phyloP scores from a whole-genome alignment of 805 yeast species.

The Wickerhamiella galacta region DNA sequence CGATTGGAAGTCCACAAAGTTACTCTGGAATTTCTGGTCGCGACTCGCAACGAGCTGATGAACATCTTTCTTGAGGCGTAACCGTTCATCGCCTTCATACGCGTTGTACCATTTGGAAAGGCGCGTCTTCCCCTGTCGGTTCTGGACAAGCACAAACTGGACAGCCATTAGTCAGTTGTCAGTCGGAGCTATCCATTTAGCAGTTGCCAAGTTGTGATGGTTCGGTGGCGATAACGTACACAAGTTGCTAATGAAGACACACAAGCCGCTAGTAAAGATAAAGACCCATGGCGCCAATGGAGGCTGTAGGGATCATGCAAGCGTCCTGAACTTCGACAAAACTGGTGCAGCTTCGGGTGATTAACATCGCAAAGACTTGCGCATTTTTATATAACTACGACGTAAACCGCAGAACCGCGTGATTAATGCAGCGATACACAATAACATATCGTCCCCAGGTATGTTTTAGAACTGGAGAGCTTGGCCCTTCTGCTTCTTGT shows the following conservation, averaged over 20 bases:
- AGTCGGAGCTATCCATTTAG: too few relatives aligned
- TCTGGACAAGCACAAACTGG: conserved; percentile 66
- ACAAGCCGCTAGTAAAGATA: too few relatives aligned
- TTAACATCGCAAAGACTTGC: too few relatives aligned
- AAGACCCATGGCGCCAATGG: too few relatives aligned
- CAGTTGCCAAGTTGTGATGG: too few relatives aligned
- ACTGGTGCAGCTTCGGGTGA: too few relatives aligned
- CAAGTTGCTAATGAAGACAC: too few relatives aligned
- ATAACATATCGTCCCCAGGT: not conserved
- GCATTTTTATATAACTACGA: conserved; percentile 5
- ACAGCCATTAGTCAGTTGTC: conserved; percentile 45
- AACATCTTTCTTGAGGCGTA: conserved; percentile 38
- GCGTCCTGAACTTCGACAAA: too few relatives aligned
- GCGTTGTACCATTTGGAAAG: conserved; percentile 61
- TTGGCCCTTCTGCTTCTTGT: conserved; percentile 99
- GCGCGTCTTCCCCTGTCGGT: conserved; percentile 87
- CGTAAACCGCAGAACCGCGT: not conserved
- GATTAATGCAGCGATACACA: not conserved
- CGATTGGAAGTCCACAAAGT: conserved; percentile 56
- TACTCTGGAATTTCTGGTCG: conserved; percentile 70
- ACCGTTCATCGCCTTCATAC: conserved; percentile 30
- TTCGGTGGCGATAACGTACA: too few relatives aligned
- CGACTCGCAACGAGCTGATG: conserved; percentile 68
- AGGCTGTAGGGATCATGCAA: too few relatives aligned
- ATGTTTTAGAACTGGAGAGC: conserved; percentile 90